These are phyloP conservation scores for Ascoidea rubescens DNA, from an alignment of 805 yeast species.

Conservation along the genomic window DNA sequence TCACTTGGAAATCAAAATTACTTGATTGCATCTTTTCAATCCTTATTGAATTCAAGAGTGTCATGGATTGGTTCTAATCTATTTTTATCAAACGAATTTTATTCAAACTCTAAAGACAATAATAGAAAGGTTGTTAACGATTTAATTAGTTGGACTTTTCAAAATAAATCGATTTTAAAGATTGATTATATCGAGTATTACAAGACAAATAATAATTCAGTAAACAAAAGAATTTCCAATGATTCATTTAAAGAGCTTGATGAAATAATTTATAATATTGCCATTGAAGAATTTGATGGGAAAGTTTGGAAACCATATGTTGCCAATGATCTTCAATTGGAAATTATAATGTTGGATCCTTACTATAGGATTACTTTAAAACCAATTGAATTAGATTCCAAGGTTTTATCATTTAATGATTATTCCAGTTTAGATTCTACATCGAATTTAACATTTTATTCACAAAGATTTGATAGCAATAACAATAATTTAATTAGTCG, in stretches of 20 bases:
- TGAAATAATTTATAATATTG: slow-evolving; percentile 39
- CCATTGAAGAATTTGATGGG: slow-evolving; percentile 31
- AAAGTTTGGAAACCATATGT: slow-evolving; percentile 54
- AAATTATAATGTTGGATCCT: slow-evolving; percentile 86
- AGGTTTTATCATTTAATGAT: slow-evolving; percentile 5
- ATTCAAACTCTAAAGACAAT: slow-evolving; percentile 10
- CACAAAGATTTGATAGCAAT: too few species aligned
- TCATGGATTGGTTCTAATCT: slow-evolving; percentile 67
- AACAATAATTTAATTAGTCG: neutral
- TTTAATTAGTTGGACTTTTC: slow-evolving; percentile 60
- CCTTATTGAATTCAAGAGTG: slow-evolving; percentile 62
- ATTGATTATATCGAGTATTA: slow-evolving; percentile 27
- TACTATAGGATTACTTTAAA: slow-evolving; percentile 68
- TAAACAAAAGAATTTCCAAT: slow-evolving; percentile 17
- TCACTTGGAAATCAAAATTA: slow-evolving; percentile 69
- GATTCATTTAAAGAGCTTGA: slow-evolving; percentile 62
- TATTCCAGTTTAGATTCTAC: neutral
- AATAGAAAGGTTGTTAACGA: slow-evolving; percentile 29
- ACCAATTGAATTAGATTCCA: slow-evolving; percentile 19
- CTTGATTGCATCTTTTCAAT: slow-evolving; percentile 68
- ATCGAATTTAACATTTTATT: neutral
- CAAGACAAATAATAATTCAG: slow-evolving; percentile 12
- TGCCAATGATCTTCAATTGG: slow-evolving; percentile 58
- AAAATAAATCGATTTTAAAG: slow-evolving; percentile 49
- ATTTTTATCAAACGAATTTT: slow-evolving; percentile 29